These are phyloP conservation scores for Babesia caballi DNA, from an alignment of 169 alveolate species.

Conservation along the genomic window DNA sequence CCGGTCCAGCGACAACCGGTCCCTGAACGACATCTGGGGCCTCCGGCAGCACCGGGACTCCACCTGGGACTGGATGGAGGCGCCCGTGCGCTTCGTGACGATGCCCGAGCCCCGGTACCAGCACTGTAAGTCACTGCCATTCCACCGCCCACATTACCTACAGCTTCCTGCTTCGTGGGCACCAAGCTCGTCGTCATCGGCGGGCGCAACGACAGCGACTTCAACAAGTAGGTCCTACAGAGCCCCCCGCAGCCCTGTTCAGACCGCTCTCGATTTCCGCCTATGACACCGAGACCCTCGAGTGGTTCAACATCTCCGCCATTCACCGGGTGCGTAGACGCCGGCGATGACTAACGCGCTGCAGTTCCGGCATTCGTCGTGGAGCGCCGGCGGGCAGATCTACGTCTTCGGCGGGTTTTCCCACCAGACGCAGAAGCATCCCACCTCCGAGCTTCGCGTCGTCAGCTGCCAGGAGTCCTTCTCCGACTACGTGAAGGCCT, in stretches of 20 bases:
- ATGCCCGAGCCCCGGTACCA: conserved; percentile 91
- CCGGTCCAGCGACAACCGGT: conserved; percentile 90
- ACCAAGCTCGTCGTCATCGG: conserved; percentile 91
- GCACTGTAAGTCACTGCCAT: conserved; percentile 65
- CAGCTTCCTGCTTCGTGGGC: conserved; percentile 83
- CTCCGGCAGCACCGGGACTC: conserved; percentile 98
- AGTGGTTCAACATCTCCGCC: conserved; percentile 90
- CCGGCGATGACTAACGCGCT: neutral
- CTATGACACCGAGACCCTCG: conserved; percentile 93
- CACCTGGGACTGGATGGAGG: conserved; percentile 99
- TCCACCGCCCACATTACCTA: neutral
- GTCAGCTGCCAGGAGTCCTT: conserved; percentile 71
- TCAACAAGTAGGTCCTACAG: conserved; percentile 41
- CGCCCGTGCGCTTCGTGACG: conserved; percentile 89
- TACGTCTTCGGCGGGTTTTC: conserved; percentile 95
- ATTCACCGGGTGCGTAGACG: conserved; percentile 79
- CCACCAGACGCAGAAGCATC: conserved; percentile 90
- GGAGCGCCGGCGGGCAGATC: conserved; percentile 84
- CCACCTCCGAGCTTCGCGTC: conserved; percentile 82
- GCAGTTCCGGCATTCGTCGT: conserved; percentile 88
- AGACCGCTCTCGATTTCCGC: conserved; percentile 87
- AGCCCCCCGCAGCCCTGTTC: neutral
- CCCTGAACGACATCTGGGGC: conserved; percentile 98
- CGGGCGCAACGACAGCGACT: conserved; percentile 92
- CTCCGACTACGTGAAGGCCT: neutral